These are phyloP conservation scores for Penicillium desertorum DNA, from an alignment of 495 filamentous ascomycete species.

Conservation along the genomic window DNA sequence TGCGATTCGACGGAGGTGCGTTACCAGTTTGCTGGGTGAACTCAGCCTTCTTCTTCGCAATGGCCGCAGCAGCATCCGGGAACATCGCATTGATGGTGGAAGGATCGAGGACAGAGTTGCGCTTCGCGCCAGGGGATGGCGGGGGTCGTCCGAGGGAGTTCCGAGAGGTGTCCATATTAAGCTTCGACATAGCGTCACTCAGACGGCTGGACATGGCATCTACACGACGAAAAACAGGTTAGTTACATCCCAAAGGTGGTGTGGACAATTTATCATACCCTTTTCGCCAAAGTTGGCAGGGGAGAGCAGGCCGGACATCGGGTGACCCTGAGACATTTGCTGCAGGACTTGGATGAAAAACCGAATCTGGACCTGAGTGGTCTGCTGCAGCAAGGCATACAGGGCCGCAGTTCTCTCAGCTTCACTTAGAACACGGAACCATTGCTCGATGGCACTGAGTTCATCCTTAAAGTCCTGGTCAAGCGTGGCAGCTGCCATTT, in stretches of 20 bases:
- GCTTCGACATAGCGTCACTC: slow-evolving; percentile 96
- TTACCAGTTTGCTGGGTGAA: slow-evolving; percentile 93
- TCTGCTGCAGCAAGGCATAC: slow-evolving; percentile 95
- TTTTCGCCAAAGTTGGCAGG: slow-evolving; percentile 95
- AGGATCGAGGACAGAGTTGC: slow-evolving; percentile 89
- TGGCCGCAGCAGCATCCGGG: slow-evolving; percentile 94
- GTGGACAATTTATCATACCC: slow-evolving; percentile 53
- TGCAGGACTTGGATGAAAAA: slow-evolving; percentile 99
- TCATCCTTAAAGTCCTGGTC: slow-evolving; percentile 99
- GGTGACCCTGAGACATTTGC: slow-evolving; percentile 97
- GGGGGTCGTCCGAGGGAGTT: slow-evolving; percentile 82
- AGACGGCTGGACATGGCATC: slow-evolving; percentile 97
- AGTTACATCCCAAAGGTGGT: slow-evolving; percentile 12
- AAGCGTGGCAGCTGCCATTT: slow-evolving; percentile 96
- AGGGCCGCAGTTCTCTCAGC: slow-evolving; percentile 93
- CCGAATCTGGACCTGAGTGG: slow-evolving; percentile 96
- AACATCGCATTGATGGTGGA: slow-evolving; percentile 98
- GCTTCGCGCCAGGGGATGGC: slow-evolving; percentile 74
- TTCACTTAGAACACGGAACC: slow-evolving; percentile 97
- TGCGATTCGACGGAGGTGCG: slow-evolving; percentile 86
- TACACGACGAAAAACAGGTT: slow-evolving; percentile 33
- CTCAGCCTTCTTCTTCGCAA: slow-evolving; percentile 95
- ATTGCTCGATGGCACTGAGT: slow-evolving; percentile 97
- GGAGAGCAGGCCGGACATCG: slow-evolving; percentile 93
- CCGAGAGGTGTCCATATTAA: slow-evolving; percentile 80